Conservation (phyloP, 1,284 basidiomycete genomes). For the Mrakiaceae sp. region DNA sequence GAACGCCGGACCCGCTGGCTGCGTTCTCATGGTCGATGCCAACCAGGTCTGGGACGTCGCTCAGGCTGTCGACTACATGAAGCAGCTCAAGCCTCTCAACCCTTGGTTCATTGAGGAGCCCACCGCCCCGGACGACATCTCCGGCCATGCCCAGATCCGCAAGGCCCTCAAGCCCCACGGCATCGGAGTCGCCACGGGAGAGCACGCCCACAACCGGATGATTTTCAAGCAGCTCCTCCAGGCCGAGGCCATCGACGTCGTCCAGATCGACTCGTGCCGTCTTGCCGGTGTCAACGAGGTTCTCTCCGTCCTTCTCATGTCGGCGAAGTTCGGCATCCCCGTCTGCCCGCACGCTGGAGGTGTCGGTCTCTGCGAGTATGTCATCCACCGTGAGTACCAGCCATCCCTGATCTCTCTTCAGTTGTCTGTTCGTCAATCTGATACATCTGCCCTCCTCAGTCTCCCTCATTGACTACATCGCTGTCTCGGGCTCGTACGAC, state of each 20-base stretch:
- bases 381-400: conserved; percentile 25
- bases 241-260: conserved; percentile 87
- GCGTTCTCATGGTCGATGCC: conserved; percentile 91
- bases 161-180: conserved; percentile 58
- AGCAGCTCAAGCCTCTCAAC: conserved; percentile 62
- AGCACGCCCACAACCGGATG: conserved; percentile 62
- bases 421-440: conserved; percentile 45
- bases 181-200: conserved; percentile 90
- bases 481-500: conserved; percentile 80
- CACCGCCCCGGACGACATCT: conserved; percentile 81
- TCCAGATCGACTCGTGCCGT: conserved; percentile 89
- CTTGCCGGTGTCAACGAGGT: conserved; percentile 89
- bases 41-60: conserved; percentile 93
- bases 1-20: conserved; percentile 87
- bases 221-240: conserved; percentile 95
- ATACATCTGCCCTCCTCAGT: background rate
- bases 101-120: conserved; percentile 99
- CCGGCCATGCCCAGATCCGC: conserved; percentile 43
- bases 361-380: conserved; percentile 89
- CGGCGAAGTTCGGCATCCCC: conserved; percentile 78
- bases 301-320: conserved; percentile 83
- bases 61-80: conserved; percentile 84
- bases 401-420: background rate
- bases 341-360: conserved; percentile 94
- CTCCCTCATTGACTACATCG: conserved; percentile 58